These are phyloP conservation scores for Gremmenia infestans DNA, from an alignment of 2,329 filamentous ascomycete genomes.

Conservation along the genomic window DNA sequence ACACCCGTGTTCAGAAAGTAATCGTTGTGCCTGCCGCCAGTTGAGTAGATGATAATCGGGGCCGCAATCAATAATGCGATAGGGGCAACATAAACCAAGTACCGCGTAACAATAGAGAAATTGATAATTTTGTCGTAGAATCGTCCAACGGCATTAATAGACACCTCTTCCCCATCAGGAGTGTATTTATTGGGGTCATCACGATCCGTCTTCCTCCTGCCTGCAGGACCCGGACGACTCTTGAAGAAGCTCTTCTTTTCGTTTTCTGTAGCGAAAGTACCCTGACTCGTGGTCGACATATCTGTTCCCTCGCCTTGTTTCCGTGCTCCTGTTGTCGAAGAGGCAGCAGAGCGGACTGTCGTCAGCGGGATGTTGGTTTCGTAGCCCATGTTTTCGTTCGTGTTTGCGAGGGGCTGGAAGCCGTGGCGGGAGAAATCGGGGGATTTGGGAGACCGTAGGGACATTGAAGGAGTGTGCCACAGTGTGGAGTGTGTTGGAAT, in stretches of 20 bases:
- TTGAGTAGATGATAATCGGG: constrained; percentile 49
- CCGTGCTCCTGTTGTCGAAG: constrained; percentile 47
- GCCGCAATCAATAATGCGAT: constrained; percentile 56
- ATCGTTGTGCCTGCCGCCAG: constrained; percentile 19
- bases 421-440: constrained; percentile 22
- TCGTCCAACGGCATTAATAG: constrained; percentile 60
- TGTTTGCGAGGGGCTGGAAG: constrained; percentile 23
- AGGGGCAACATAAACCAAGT: constrained; percentile 63
- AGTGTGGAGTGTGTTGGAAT: neutral
- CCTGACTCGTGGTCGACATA: neutral
- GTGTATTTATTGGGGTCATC: constrained; percentile 37
- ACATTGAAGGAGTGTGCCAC: constrained; percentile 16
- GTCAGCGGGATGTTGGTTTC: constrained; percentile 48
- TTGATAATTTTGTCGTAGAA: constrained; percentile 60
- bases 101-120: constrained; percentile 60
- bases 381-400: constrained; percentile 17
- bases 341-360: constrained; percentile 50
- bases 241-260: constrained; percentile 27
- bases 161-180: constrained; percentile 47
- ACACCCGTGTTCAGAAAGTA: constrained; percentile 35
- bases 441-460: constrained; percentile 24
- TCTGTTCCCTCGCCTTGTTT: constrained; percentile 38
- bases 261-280: constrained; percentile 8
- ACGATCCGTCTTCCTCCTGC: constrained; percentile 41
- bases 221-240: constrained; percentile 19